Base-by-base conservation (phyloP, 2,329 filamentous ascomycete genomes). In the Ascocoryne sarcoides region DNA sequence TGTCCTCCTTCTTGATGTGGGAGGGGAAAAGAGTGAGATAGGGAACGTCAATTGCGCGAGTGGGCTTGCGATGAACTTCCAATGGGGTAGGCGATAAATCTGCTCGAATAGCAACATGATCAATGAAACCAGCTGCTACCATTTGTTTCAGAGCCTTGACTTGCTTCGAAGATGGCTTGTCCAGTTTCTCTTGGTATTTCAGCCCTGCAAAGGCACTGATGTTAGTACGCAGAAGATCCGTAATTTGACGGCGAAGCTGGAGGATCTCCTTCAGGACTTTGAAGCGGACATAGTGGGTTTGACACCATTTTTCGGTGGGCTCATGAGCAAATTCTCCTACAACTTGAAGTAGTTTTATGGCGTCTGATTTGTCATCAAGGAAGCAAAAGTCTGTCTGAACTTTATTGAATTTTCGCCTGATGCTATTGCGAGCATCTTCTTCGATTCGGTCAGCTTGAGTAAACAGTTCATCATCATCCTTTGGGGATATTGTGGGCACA, bases 91-190 rank as follows among this genome's bases (percentile, higher is more conserved):
- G 85, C 0, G 86, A 73, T n/a, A 87, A 68, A 61, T 98, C 90
- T 3, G 85, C 86, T 45, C 92, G 84, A 52, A 96, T 88, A 33
- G 92, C 92, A 30, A 98, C 75, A 52, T 95, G 84, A 62, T 98
- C 92, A 55, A 96, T 79, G 65, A 95, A 96, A 1, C 90, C 92
- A 0, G 87, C 83, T 0, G 90, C 86, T 16, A 86, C 79, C 65
- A 96, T 93, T 58, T 95, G 86, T 61, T 93, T 94, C 19, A 98
- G 69, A 1, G 86, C 79, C 34, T 80, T 79, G 19, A 93, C 68
- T 56, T 88, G 82, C 50, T 79, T 82, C 5, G 78, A 66, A 0
- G 75, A 74, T 0, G 78, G 78, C 0, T 70, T 68, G 35, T 72
- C 67, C 2, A 82, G 66, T 52, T 69, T 71, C 20, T 78, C 75